Evolutionary conservation across 805 yeast genomes (phyloP).

Genomic region (Nakazawaea siamensis): DNA sequence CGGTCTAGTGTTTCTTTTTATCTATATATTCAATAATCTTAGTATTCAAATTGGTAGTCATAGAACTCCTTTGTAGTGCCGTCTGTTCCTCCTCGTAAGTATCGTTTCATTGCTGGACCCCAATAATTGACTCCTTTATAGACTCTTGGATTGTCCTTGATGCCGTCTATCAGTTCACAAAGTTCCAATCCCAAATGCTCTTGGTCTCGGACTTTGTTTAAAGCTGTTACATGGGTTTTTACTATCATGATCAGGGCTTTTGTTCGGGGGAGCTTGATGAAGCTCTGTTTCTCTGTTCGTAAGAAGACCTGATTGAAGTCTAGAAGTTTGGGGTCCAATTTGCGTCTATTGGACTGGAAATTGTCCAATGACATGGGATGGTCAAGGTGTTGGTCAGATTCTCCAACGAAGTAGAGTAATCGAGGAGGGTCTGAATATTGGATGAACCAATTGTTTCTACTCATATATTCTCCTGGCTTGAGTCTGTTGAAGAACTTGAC

Average conservation of each 20-base stretch:
- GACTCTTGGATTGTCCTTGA: slow-evolving; percentile 44
- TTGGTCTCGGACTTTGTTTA: slow-evolving; percentile 31
- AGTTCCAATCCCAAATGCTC: slow-evolving; percentile 33
- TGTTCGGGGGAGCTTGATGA: slow-evolving; percentile 35
- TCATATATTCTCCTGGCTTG: slow-evolving; percentile 41
- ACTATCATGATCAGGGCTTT: slow-evolving; percentile 36
- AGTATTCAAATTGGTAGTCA: slow-evolving; percentile 14
- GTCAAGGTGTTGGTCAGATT: slow-evolving; percentile 22
- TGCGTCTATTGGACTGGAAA: slow-evolving; percentile 20
- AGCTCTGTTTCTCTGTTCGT: slow-evolving; percentile 44
- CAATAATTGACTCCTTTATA: slow-evolving; percentile 55
- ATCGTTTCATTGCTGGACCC: slow-evolving; percentile 34
- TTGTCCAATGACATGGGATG: slow-evolving; percentile 25
- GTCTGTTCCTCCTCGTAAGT: slow-evolving; percentile 21
- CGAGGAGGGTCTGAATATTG: slow-evolving; percentile 43
- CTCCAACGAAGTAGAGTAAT: slow-evolving; percentile 25
- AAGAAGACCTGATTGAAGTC: slow-evolving; percentile 32
- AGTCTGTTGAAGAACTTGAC: slow-evolving; percentile 46
- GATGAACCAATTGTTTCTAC: slow-evolving; percentile 53
- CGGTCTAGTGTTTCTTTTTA: slow-evolving; percentile 1
- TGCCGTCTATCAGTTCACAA: slow-evolving; percentile 46
- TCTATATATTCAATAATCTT: not conserved
- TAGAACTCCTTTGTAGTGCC: slow-evolving; percentile 22
- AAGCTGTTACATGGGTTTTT: slow-evolving; percentile 40
- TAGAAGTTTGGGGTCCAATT: slow-evolving; percentile 24